These are phyloP conservation scores for Thelonectria olida DNA, from an alignment of 2,329 filamentous ascomycete species.

Conservation along the genomic window DNA sequence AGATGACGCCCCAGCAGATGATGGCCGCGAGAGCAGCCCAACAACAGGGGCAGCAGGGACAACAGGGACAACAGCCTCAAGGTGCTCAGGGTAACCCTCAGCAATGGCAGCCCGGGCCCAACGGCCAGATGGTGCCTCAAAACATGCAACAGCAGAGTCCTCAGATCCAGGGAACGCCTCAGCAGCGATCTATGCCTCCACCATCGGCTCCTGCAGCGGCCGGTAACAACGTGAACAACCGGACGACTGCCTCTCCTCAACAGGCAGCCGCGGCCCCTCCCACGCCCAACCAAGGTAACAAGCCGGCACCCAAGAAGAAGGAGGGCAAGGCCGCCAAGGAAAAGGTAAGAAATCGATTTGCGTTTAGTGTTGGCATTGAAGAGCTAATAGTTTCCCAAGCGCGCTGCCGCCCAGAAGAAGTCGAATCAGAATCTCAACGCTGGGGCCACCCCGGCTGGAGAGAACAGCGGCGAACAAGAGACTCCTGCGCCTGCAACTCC, in stretches of 20 bases:
- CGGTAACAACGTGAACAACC: conserved; percentile 60
- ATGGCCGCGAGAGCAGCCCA: conserved; percentile 55
- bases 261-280: conserved; percentile 74
- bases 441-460: conserved; percentile 65
- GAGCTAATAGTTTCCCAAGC: conserved; percentile 38
- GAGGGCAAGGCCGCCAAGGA: conserved; percentile 70
- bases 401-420: conserved; percentile 70
- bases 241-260: conserved; percentile 69
- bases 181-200: conserved; percentile 75
- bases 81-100: conserved; percentile 45
- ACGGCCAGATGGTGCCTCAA: conserved; percentile 52
- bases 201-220: conserved; percentile 66
- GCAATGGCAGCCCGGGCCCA: conserved; percentile 53
- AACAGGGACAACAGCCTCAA: conserved; percentile 44
- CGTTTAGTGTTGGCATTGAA: conserved; percentile 1
- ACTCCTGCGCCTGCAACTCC: conserved; percentile 70
- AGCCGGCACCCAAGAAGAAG: conserved; percentile 83
- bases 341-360: conserved; percentile 67
- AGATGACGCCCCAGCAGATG: conserved; percentile 70
- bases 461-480: conserved; percentile 65
- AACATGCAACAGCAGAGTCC: conserved; percentile 53
- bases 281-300: conserved; percentile 78
- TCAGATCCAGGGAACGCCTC: conserved; percentile 73
- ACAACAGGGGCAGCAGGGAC: conserved; percentile 50
- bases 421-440: conserved; percentile 62